Percentiles rank a stretch among this genome's conserved stretches.
Conservation (phyloP, 495 filamentous ascomycete genomes). For the Penicillium diatomitis region DNA sequence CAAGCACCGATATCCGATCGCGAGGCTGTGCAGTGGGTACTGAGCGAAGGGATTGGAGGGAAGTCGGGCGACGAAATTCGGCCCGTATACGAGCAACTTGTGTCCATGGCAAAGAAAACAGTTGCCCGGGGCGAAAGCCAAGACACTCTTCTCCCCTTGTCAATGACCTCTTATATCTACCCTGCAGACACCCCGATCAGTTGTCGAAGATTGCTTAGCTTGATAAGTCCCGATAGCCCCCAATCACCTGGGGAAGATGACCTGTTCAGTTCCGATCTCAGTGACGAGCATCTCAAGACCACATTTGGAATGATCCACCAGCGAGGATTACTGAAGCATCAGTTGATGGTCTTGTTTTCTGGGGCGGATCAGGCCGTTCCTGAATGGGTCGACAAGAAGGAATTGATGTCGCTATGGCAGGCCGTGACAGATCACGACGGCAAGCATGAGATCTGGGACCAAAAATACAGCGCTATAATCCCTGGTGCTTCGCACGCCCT, state of each 20-base stretch:
- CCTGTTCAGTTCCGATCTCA: constrained; percentile 74
- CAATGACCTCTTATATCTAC: constrained; percentile 22
- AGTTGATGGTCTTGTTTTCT: constrained; percentile 48
- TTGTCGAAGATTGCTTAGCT: constrained; percentile 54
- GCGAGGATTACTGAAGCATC: constrained; percentile 41
- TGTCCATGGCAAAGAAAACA: constrained; percentile 19
- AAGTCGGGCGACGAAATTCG: constrained; percentile 14
- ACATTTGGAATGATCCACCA: constrained; percentile 56
- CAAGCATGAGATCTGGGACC: constrained; percentile 28
- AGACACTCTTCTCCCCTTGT: constrained; percentile 27
- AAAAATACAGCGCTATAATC: constrained; percentile 27
- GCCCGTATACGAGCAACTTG: constrained; percentile 16
- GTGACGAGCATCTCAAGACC: constrained; percentile 41
- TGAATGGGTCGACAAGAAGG: constrained; percentile 49
- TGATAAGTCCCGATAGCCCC: constrained; percentile 45
- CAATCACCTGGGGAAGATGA: constrained; percentile 64
- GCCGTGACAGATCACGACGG: constrained; percentile 39
- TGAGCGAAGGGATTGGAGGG: constrained; percentile 14
- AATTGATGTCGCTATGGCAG: constrained; percentile 54
- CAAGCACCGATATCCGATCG: constrained; percentile 70
- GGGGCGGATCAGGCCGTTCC: constrained; percentile 66
- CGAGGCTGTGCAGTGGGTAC: constrained; percentile 44
- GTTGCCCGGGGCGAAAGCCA: constrained; percentile 6
- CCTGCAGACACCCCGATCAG: constrained; percentile 42
- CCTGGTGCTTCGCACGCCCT: constrained; percentile 38